phyloP scores from a whole-genome alignment of 1,284 basidiomycete species.

The Thelephora terrestris region DNA sequence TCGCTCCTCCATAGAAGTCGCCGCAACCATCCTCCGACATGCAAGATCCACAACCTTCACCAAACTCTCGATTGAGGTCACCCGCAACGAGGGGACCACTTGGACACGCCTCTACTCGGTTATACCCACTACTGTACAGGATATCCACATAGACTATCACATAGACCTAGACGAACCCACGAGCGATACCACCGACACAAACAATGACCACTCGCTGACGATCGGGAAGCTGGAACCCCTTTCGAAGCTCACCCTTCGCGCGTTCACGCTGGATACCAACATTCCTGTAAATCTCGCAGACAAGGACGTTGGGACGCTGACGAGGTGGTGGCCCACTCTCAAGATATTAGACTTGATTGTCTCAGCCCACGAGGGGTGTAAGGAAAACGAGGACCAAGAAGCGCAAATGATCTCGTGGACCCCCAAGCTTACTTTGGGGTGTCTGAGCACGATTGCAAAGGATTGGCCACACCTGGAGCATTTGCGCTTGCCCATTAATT shows the following conservation, averaged over 20 bases:
- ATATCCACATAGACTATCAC: conserved; percentile 33
- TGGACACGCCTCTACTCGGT: background rate
- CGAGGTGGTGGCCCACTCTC: conserved; percentile 30
- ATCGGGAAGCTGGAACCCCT: conserved; percentile 23
- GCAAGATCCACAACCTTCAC: background rate
- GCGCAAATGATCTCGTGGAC: background rate
- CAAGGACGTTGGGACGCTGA: conserved; percentile 28
- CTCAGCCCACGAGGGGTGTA: background rate
- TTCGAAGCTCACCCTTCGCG: conserved; percentile 24
- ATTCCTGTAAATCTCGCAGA: conserved; percentile 32
- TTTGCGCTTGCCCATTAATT: conserved; percentile 15
- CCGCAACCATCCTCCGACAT: background rate
- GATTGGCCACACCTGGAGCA: conserved; percentile 24
- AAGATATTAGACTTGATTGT: conserved; percentile 21
- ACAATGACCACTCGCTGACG: conserved; percentile 10
- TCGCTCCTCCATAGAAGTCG: conserved; percentile 22
- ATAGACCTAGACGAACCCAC: conserved; percentile 12
- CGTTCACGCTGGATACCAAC: conserved; percentile 32
- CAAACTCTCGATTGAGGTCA: background rate
- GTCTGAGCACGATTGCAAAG: background rate
- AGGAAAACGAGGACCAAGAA: background rate
- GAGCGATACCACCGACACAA: conserved; percentile 2
- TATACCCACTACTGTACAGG: conserved; percentile 22
- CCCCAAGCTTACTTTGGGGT: background rate
- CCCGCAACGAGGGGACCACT: background rate